Evolutionary conservation across 768 basidiomycete species (phyloP), one percentile per base, ranked within the genome.

Genomic region (Dacryopinax spathularia): DNA sequence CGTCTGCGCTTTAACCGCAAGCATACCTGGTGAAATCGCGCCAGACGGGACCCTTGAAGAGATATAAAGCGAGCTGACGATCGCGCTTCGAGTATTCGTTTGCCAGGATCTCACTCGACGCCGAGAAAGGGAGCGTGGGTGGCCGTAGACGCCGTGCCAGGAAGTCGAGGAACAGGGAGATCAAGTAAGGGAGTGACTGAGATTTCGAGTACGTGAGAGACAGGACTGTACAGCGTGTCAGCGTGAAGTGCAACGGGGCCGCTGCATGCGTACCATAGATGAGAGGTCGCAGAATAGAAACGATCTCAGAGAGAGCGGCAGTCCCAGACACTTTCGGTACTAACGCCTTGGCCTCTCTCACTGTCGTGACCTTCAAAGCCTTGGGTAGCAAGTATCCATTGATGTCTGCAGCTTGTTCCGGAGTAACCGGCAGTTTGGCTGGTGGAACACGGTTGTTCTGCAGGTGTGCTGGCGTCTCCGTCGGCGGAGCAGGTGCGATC

Each of bases 31-130:
- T 90, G 75, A 84, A 91, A 10, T 80, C 77, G 64, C 84, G 77
- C 93, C 93, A 96, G 61, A 94, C 82, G 20, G 87, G 84, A 20
- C 91, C 92, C 39, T 90, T 85, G 65, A 95, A 74, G 43, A 94
- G 80, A 71, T 92, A 91, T 85, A 87, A 90, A 10, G 88, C 70
- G 66, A 95, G 80, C 68, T 89, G 87, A 61, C 84, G 81, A 73
- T 96, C 93, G 68, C 91, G 79, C 62, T 82, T 80, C 15, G 89
- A 87, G 69, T 94, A 89, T 70, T 94, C 91, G 15, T 71, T 63
- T 1, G 69, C 63, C 1, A 70, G 66, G 1, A 70, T 82, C 74
- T 60, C 87, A 80, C 73, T 91, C 88, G 34, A 89, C 3, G 78
- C 66, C 20, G 84, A 80, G 44, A 85, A 85, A 0, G 82, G 74